Base-by-base conservation (phyloP, 768 basidiomycete species). In the Lactarius sanguifluus region DNA sequence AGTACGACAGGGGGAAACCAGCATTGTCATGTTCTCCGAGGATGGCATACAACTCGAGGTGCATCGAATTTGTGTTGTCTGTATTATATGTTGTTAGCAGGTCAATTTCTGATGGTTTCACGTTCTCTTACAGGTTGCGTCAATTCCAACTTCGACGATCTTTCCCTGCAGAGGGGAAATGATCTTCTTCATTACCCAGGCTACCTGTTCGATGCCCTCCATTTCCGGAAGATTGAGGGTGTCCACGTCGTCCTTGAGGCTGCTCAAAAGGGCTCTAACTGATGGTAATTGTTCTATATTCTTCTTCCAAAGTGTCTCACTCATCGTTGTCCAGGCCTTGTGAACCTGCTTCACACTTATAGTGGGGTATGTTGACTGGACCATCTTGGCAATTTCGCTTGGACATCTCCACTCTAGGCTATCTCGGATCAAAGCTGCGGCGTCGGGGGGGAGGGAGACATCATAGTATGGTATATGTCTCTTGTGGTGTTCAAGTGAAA, bases 151-250 rank as follows among this genome's bases (percentile, higher is more conserved):
- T 45, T 45, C 20, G 8, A 45, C 20, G 7, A 60, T 15, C 7
- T 60, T 16, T 1, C 30, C 59, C 10, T 32, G 16, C 43, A 60
- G 5, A 6, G 4, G 10, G 30, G 4, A 2, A 1, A 28, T 12
- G 0, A 60, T 23, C 30, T 60, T 60, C 12, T 47, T 60, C 43
- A 60, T 60, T 1, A 30, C 59, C 59, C 59, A 60, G 8, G 20
- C 43, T 3, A 45, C 9, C 3, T 45, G 43, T 10, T 45, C 9
- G 9, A 45, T 3, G 2, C 20, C 20, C 0, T 45, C 43, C 20
- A 45, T n/a, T 9, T 18, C 43, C 7, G 20, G 43, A 45, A 45
- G 18, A 6, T 2, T 45, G 18, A 45, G 43, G 18, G 9, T 9
- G 8, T n/a, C 43, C 20, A 45, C 20, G 9, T 20, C 3, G 8